A percentile compares a stretch with the other conserved stretches of the same genome.
phyloP scores from a whole-genome alignment of 768 basidiomycete species.

The Serendipita sp. region DNA sequence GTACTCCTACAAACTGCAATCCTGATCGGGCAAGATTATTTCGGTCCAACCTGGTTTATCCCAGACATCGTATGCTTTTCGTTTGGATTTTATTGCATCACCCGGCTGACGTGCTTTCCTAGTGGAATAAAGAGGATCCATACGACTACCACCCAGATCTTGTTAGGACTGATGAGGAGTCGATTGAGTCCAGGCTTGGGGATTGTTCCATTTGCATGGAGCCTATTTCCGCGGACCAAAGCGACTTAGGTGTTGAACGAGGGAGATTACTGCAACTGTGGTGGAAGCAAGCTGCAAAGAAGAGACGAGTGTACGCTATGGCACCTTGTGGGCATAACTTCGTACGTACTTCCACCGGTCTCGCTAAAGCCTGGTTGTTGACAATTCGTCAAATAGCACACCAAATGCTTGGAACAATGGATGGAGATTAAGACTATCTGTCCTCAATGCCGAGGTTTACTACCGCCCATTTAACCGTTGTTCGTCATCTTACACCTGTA shows the following conservation, averaged over 20 bases:
- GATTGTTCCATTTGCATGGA: constrained; percentile 6
- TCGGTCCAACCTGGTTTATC: background rate
- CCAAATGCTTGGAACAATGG: constrained; percentile 3
- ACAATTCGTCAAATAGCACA: background rate
- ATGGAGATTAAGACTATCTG: constrained; percentile 2
- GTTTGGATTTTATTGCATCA: background rate
- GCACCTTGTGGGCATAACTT: constrained; percentile 5
- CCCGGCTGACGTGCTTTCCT: background rate
- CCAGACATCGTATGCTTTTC: background rate
- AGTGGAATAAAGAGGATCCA: background rate
- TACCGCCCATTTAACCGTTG: background rate
- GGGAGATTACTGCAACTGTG: background rate
- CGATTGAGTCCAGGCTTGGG: background rate
- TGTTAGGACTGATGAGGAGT: background rate
- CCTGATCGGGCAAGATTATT: background rate
- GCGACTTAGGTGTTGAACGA: background rate
- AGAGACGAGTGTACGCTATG: background rate
- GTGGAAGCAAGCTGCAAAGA: constrained; percentile 1
- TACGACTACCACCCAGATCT: constrained; percentile 6
- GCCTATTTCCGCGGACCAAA: constrained; percentile 1
- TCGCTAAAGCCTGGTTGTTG: background rate
- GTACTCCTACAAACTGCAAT: background rate
- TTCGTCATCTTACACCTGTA: background rate
- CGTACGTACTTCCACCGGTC: background rate
- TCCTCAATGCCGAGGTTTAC: constrained; percentile 1